Percentiles rank a stretch among this genome's conserved stretches.
These are phyloP conservation scores for Oryza australiensis DNA, from an alignment of 176 grass and related monocot genomes.

Conservation along the genomic window DNA sequence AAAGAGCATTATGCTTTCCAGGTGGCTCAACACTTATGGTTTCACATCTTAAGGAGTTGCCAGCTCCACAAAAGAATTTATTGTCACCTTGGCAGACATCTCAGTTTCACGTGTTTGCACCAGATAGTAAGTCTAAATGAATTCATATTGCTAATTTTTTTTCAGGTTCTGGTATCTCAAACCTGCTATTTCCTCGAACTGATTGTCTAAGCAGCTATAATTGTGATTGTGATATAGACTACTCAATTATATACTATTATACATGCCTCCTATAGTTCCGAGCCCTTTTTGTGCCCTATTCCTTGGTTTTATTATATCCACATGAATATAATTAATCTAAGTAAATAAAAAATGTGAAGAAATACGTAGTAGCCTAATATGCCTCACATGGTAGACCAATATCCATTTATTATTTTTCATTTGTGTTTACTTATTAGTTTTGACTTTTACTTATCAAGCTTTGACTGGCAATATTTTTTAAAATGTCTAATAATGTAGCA, in stretches of 20 bases:
- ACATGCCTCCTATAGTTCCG: not conserved
- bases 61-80: constrained; percentile 25
- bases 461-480: not conserved
- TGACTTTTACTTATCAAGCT: not conserved
- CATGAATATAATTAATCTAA: not conserved
- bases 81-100: constrained; percentile 13
- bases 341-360: not conserved
- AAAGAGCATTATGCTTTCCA: constrained; percentile 78
- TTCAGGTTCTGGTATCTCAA: constrained; percentile 11
- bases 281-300: not conserved
- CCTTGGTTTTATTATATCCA: not conserved
- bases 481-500: not conserved
- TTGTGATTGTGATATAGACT: not conserved
- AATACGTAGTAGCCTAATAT: not conserved
- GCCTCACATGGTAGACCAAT: not conserved
- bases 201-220: constrained; percentile 10
- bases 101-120: constrained; percentile 23
- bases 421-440: not conserved
- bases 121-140: constrained; percentile 58
- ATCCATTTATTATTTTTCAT: not conserved
- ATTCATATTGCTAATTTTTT: constrained; percentile 15
- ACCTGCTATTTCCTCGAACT: constrained; percentile 8
- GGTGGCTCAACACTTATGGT: constrained; percentile 83
- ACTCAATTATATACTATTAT: not conserved
- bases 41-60: constrained; percentile 57